Evolutionary conservation across 23 red algal genomes (phyloP), one percentile per base, ranked within the genome.

Genomic region (Gracilariopsis chorda): DNA sequence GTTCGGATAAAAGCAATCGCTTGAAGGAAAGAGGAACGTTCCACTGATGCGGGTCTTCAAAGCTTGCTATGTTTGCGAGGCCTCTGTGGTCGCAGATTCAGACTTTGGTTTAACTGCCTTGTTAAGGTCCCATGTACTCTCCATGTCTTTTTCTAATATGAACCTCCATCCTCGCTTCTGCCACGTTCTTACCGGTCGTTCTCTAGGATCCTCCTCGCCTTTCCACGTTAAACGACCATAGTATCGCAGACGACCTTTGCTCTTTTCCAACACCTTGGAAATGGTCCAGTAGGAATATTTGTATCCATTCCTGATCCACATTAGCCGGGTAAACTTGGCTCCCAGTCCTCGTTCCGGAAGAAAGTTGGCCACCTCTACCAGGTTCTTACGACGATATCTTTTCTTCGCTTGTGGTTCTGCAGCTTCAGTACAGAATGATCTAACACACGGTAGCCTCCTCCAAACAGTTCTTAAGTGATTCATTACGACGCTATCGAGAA

Each of bases 251-350:
- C 55, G 24, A 9, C 78, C 78, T 43, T 82, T 82, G 78, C 42
- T 82, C 53, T 82, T 82, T 40, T 82, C 78, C 19, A 82, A 49
- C 37, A 82, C 53, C 55, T 82, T 82, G 1, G 78, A 58, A 32
- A 82, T 62, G 32, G 78, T 82, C 78, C 80, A 84, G 28, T 84
- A 84, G 33, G 53, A 64, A 14, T 84, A 12, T 64, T 84, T 58
- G 43, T 84, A 84, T 24, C 80, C 80, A 28, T 84, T 84, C 41
- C 80, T 53, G 29, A 84, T 56, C 80, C 80, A 84, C 59, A 84
- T 65, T 8, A 84, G 51, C 7, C 80, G 80, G 3, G 80, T 84
- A 32, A 84, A 84, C 49, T 84, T 84, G 43, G 59, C 59, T 35
- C 80, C 80, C 2, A 84, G 32, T 19, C 80, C 80, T 16, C 80